A percentile compares a stretch with the other conserved stretches of the same genome.
These are phyloP conservation scores for Rhododendron williamsianum DNA, from an alignment of 148 eudicot species.

Conservation along the genomic window DNA sequence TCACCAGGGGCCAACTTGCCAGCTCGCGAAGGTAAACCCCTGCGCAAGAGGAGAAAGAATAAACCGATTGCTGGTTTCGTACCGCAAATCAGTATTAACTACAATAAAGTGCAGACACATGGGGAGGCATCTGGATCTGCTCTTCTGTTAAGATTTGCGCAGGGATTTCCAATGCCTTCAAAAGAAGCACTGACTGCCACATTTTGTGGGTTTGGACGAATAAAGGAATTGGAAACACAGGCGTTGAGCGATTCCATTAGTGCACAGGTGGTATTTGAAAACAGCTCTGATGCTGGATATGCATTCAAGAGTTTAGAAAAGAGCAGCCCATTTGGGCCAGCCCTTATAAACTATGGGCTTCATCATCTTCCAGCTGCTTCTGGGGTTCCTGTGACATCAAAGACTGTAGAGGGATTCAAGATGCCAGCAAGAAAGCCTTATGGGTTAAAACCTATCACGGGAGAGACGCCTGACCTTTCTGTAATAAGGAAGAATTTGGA, in stretches of 20 bases:
- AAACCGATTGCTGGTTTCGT: slow-evolving; percentile 6
- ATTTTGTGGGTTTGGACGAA: slow-evolving; percentile 32
- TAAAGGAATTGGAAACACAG: slow-evolving; percentile 33
- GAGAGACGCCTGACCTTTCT: slow-evolving; percentile 36
- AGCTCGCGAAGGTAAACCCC: slow-evolving; percentile 14
- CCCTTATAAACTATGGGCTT: slow-evolving; percentile 23
- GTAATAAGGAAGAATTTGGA: slow-evolving; percentile 59
- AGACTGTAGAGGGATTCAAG: slow-evolving; percentile 13
- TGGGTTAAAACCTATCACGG: slow-evolving; percentile 16
- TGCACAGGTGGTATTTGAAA: slow-evolving; percentile 26
- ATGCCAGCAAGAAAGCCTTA: slow-evolving; percentile 14
- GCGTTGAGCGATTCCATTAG: slow-evolving; percentile 11
- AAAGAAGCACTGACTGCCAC: slow-evolving; percentile 25
- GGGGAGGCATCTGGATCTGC: slow-evolving; percentile 26
- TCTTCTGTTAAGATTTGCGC: slow-evolving; percentile 32
- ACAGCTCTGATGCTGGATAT: slow-evolving; percentile 23
- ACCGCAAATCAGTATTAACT: slow-evolving; percentile 12
- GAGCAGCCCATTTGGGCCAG: slow-evolving; percentile 35
- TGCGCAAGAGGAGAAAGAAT: slow-evolving; percentile 19
- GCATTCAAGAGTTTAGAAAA: slow-evolving; percentile 33
- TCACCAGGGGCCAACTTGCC: slow-evolving; percentile 12
- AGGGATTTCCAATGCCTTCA: slow-evolving; percentile 32
- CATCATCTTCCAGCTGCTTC: slow-evolving; percentile 10
- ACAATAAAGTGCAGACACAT: slow-evolving; percentile 2
- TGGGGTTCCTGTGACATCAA: not conserved